Evolutionary conservation across 768 basidiomycete genomes (phyloP).

Genomic region (Xanthoconium stramineum): DNA sequence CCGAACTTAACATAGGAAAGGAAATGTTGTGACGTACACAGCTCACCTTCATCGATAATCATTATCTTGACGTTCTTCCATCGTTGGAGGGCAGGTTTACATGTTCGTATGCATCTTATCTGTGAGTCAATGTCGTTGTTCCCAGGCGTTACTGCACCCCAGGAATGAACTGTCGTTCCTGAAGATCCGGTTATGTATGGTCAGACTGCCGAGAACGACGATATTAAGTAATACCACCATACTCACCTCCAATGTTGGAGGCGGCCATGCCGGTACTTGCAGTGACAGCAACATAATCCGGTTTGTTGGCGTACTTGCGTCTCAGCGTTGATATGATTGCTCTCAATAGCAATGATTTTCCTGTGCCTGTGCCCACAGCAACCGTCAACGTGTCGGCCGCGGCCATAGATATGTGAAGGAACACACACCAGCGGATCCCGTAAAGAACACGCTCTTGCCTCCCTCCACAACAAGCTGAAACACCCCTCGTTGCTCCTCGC

Average conservation of each 20-base stretch:
- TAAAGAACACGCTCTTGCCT: constrained; percentile 62
- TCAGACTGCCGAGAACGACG: not conserved
- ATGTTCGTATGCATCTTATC: constrained; percentile 47
- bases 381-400: not conserved
- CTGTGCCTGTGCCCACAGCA: constrained; percentile 44
- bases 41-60: constrained; percentile 63
- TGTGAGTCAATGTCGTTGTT: constrained; percentile 43
- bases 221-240: not conserved
- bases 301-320: constrained; percentile 31
- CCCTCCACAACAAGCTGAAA: constrained; percentile 52
- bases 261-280: constrained; percentile 47
- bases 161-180: constrained; percentile 61
- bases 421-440: constrained; percentile 59
- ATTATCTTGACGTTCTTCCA: constrained; percentile 59
- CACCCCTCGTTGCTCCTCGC: constrained; percentile 52
- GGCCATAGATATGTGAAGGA: not conserved
- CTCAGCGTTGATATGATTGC: constrained; percentile 54
- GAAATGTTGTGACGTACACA: too few relatives aligned
- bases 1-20: not conserved
- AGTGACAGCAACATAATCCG: constrained; percentile 40
- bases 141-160: constrained; percentile 55
- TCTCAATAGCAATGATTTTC: constrained; percentile 58
- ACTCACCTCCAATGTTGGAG: constrained; percentile 44
- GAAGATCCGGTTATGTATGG: not conserved
- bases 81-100: constrained; percentile 50